These are phyloP conservation scores for Fragaria iinumae DNA, from an alignment of 306 rosid species.

Conservation along the genomic window DNA sequence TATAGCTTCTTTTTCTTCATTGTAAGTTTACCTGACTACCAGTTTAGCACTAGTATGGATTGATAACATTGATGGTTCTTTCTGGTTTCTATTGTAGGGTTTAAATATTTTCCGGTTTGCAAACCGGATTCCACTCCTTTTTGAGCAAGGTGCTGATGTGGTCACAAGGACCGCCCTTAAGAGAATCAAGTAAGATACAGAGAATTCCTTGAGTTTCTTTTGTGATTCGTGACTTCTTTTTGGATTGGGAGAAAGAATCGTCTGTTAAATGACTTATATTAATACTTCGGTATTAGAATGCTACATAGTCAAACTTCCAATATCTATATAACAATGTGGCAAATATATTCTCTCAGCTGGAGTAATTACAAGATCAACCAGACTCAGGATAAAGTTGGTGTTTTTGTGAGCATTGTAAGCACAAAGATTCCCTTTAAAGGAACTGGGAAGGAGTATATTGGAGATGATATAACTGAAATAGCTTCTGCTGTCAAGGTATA, in stretches of 20 bases:
- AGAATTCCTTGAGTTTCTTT: constrained; percentile 9
- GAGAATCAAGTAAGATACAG: constrained; percentile 74
- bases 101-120: constrained; percentile 93
- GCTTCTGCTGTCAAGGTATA: constrained; percentile 92
- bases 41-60: background rate
- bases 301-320: background rate
- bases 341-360: constrained; percentile 53
- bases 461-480: constrained; percentile 92
- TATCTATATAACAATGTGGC: constrained; percentile 11
- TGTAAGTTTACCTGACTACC: constrained; percentile 8
- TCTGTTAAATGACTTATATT: too few species aligned
- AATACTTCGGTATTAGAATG: background rate
- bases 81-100: constrained; percentile 56
- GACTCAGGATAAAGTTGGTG: constrained; percentile 90
- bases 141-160: constrained; percentile 99
- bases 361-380: constrained; percentile 91
- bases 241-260: background rate
- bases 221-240: background rate
- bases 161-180: constrained; percentile 91
- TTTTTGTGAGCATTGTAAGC: constrained; percentile 91
- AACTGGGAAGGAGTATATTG: constrained; percentile 97
- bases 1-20: background rate
- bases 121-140: constrained; percentile 97
- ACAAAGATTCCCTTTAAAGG: constrained; percentile 98
- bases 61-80: constrained; percentile 16